phyloP scores from a whole-genome alignment of 179 eudicot species.

The Camellia oleifera region DNA sequence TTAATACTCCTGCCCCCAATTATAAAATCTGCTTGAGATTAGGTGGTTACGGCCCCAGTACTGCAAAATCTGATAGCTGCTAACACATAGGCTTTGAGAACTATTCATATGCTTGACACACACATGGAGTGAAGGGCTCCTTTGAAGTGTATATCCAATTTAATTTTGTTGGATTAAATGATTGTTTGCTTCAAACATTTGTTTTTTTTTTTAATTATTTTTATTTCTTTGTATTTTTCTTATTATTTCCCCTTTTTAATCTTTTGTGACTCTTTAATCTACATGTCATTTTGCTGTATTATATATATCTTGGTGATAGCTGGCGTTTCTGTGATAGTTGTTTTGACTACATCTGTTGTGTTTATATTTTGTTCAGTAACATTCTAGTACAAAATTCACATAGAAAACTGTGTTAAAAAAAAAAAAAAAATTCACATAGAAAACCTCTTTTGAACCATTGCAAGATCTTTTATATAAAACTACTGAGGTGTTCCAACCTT shows the following conservation, averaged over 20 bases:
- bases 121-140: not conserved
- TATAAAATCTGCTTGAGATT: not conserved
- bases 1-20: not conserved
- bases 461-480: not conserved
- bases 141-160: not conserved
- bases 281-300: not conserved
- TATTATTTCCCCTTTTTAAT: not conserved
- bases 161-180: not conserved
- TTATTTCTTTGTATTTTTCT: not conserved
- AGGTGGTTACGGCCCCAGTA: not conserved
- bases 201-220: too few species aligned
- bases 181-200: not conserved
- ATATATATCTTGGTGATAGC: not conserved
- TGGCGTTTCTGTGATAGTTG: not conserved
- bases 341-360: not conserved
- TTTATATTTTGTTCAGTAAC: not conserved
- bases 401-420: not conserved
- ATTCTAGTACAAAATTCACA: not conserved
- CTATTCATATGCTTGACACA: not conserved
- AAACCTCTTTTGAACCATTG: not conserved
- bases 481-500: not conserved
- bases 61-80: not conserved
- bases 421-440: too few species aligned
- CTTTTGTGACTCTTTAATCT: not conserved
- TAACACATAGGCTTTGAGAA: not conserved